Base-by-base conservation (phyloP, 345 rosid genomes). In the Citrus australasica region DNA sequence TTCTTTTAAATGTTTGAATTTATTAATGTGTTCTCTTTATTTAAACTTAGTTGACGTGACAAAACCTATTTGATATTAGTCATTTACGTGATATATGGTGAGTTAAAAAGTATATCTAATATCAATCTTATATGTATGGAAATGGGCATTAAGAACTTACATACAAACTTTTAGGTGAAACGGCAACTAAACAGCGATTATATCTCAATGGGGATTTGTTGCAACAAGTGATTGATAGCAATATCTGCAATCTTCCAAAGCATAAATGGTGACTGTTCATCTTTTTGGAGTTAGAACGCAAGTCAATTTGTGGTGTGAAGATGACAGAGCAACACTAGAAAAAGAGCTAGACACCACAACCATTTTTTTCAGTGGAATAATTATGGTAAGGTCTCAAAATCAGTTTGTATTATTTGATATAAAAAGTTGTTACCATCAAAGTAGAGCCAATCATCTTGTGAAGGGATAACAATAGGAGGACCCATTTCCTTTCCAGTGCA, bases 241-340 rank as follows among this genome's bases (percentile, higher is more conserved):
- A 61, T 28, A 77, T 74, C 13, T 33, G 63, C 60, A 65, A 71
- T 17, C 78, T 80, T 80, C 77, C 84, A 79, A 79, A 69, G 71
- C 83, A 70, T 83, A 66, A 76, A 56, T 76, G 78, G 77, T 76
- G 87, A 82, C 76, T 60, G 82, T 68, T 80, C 77, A 83, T 75
- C 85, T 79, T 75, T 40, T 35, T 11, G 32, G 67, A 82, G 74
- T 73, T 74, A 55, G 66, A 79, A 71, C 76, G 82, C 79, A 61
- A 70, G 77, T 35, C 61, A 82, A 72, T 79, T 65, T 77, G 78
- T 78, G 78, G 32, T 38, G 53, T 80, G 91, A 86, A 79, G 79
- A 51, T 82, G 91, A 89, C 90, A 81, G 76, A 75, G 67, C 84
- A 85, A 78, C 92, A 79, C 79, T 71, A 81, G 78, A 78, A 77